Conservation (phyloP, 495 filamentous ascomycete species). For the Talaromyces thailandensis region DNA sequence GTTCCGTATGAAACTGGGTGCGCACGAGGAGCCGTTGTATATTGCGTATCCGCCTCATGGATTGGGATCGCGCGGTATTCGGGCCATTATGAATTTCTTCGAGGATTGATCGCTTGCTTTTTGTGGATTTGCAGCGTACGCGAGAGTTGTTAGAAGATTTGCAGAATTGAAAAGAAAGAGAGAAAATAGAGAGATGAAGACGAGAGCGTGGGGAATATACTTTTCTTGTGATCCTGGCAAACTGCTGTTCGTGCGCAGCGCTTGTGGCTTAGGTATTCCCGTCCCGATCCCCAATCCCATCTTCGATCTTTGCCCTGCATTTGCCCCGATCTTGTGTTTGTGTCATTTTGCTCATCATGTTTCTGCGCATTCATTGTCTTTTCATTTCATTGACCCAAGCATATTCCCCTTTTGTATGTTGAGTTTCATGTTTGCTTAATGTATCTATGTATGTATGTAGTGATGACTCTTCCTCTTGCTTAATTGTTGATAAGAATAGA, state of each 20-base stretch:
- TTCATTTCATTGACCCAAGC: background rate
- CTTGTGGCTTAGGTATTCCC: background rate
- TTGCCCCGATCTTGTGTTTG: background rate
- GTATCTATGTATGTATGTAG: background rate
- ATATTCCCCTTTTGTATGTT: background rate
- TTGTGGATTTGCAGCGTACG: background rate
- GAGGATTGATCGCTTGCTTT: conserved; percentile 42
- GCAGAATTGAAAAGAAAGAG: background rate
- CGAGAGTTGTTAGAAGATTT: background rate
- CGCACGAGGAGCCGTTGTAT: conserved; percentile 65
- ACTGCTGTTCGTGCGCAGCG: background rate
- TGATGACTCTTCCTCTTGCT: background rate
- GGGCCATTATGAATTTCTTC: conserved; percentile 75
- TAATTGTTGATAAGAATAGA: background rate
- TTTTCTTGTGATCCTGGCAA: background rate
- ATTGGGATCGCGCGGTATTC: conserved; percentile 62
- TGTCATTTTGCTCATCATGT: background rate
- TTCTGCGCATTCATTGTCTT: background rate
- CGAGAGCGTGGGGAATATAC: background rate
- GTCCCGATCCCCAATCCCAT: background rate
- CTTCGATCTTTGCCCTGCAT: background rate
- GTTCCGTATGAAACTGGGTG: conserved; percentile 79
- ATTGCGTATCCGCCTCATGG: conserved; percentile 77
- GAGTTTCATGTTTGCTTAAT: background rate
- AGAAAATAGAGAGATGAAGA: background rate